Base-by-base conservation (phyloP, 164 flowering plant species). In the Amborella trichopoda region DNA sequence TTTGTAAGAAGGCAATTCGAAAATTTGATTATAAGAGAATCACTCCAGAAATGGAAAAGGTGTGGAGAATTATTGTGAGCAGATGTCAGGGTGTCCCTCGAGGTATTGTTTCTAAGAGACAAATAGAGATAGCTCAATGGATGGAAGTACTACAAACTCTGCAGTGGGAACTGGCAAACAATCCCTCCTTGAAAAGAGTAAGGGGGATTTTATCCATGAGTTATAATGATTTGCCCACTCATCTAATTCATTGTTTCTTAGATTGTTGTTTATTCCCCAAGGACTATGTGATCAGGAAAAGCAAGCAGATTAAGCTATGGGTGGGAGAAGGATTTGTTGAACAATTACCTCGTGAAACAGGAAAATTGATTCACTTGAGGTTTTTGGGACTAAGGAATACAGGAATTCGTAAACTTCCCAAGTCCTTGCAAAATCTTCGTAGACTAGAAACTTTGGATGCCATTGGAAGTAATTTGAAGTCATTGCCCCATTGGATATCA, bases 371-470 rank as follows among this genome's bases (percentile, higher is more conserved):
- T 62, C 53, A 62, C 49, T 49, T 72, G 33, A 40, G 67, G 43
- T 72, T 66, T 33, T 48, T 72, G 48, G 65, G 55, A 49, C 24
- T 75, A 26, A 55, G 60, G 23, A 47, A 43, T 0, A 72, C 77
- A 4, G 50, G 44, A 40, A 22, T 75, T 14, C n/a, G n/a, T n/a
- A n/a, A n/a, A n/a, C n/a, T n/a, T n/a, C n/a, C n/a, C n/a, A n/a
- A n/a, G n/a, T n/a, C n/a, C n/a, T n/a, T n/a, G n/a, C n/a, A n/a
- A n/a, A n/a, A n/a, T n/a, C n/a, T n/a, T n/a, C n/a, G n/a, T n/a
- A n/a, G n/a, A n/a, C n/a, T n/a, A n/a, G n/a, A n/a, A n/a, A n/a
- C n/a, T n/a, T n/a, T n/a, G n/a, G n/a, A n/a, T n/a, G n/a, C n/a
- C n/a, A n/a, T n/a, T n/a, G n/a, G n/a, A n/a, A n/a, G n/a, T n/a